Percentiles rank a stretch among this genome's conserved stretches.
These are phyloP conservation scores for Xylariaceae sp. DNA, from an alignment of 2,329 filamentous ascomycete species.

Conservation along the genomic window DNA sequence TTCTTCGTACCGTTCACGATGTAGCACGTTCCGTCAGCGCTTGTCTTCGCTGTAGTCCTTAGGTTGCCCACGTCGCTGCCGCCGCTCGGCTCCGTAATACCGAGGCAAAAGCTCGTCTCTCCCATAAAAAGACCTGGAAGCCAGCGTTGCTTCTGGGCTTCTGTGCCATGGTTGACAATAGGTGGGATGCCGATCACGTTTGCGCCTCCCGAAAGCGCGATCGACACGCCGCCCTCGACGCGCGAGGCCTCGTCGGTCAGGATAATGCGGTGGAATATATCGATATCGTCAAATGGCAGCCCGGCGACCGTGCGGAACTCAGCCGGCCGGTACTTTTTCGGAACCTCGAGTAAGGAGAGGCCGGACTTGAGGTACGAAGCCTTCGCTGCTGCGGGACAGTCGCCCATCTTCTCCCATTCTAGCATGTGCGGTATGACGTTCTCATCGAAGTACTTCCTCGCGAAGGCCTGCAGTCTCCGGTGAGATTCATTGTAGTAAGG, in stretches of 20 bases:
- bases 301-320: constrained; percentile 39
- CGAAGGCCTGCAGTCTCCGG: constrained; percentile 48
- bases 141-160: constrained; percentile 26
- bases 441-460: constrained; percentile 52
- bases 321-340: constrained; percentile 34
- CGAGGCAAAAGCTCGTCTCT: constrained; percentile 32
- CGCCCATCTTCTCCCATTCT: constrained; percentile 55
- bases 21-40: constrained; percentile 43
- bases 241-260: constrained; percentile 35
- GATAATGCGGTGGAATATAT: constrained; percentile 35
- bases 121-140: constrained; percentile 46
- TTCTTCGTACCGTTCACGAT: constrained; percentile 59
- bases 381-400: constrained; percentile 40
- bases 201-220: constrained; percentile 47
- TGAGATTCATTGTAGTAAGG: constrained; percentile 60
- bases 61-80: constrained; percentile 60
- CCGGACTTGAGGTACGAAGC: constrained; percentile 33
- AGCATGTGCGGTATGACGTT: constrained; percentile 51
- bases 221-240: constrained; percentile 48
- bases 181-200: constrained; percentile 43
- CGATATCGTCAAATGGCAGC: constrained; percentile 31
- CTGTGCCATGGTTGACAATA: constrained; percentile 24
- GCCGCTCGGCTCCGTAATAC: constrained; percentile 32
- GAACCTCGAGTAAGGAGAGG: constrained; percentile 29
- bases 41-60: constrained; percentile 47